Evolutionary conservation across 228 moss, liverwort and hornwort genomes (phyloP).

Genomic region (Sphagnum fallax): DNA sequence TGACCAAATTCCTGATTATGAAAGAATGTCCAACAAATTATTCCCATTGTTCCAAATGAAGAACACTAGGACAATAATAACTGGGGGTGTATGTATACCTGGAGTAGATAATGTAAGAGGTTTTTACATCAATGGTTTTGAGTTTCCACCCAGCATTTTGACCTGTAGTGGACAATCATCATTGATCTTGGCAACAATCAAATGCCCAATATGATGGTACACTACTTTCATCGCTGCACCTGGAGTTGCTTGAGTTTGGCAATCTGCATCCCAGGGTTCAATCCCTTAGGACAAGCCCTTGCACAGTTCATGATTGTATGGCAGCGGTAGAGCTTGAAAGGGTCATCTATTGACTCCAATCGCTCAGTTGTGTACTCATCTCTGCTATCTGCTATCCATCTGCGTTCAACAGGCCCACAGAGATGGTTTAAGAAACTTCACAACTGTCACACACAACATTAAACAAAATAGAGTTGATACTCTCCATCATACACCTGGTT

Average conservation of each 20-base stretch:
- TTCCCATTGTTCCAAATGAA: too few species aligned
- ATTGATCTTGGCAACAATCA: too few species aligned
- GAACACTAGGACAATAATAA: too few species aligned
- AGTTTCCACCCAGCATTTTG: too few species aligned
- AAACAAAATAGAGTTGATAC: background rate
- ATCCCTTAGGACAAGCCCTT: slow-evolving; percentile 66
- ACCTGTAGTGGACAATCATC: too few species aligned
- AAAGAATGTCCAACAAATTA: too few species aligned
- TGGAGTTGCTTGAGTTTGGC: slow-evolving; percentile 33
- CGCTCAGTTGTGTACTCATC: slow-evolving; percentile 91
- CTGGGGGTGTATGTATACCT: too few species aligned
- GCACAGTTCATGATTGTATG: slow-evolving; percentile 98
- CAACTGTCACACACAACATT: background rate
- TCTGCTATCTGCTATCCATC: slow-evolving; percentile 88
- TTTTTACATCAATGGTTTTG: too few species aligned
- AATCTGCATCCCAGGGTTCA: slow-evolving; percentile 94
- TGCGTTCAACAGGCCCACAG: slow-evolving; percentile 13
- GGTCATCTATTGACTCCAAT: slow-evolving; percentile 75
- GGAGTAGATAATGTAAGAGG: too few species aligned
- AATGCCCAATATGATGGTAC: too few species aligned
- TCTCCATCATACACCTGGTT: too few species aligned
- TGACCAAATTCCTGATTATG: too few species aligned
- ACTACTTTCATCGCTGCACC: slow-evolving; percentile 18
- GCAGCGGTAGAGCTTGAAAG: slow-evolving; percentile 92
- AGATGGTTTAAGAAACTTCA: background rate